phyloP scores from a whole-genome alignment of 1,284 basidiomycete genomes.

The Ceratobasidium sp. region DNA sequence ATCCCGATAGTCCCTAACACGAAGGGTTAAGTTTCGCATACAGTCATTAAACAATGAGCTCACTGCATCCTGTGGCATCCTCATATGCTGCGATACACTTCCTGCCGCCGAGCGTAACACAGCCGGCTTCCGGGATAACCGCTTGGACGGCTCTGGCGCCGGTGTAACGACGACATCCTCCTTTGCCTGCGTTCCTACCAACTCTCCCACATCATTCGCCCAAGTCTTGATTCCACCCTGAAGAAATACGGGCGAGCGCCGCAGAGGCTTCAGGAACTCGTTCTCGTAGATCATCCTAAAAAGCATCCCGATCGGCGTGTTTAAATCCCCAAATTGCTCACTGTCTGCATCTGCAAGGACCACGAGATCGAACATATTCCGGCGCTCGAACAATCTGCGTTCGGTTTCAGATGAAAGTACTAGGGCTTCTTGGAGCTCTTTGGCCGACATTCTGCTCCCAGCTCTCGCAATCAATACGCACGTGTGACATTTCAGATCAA shows the following conservation, averaged over 20 bases:
- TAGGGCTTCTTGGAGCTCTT: constrained; percentile 80
- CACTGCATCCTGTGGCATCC: constrained; percentile 39
- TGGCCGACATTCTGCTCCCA: constrained; percentile 67
- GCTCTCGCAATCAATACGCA: constrained; percentile 7
- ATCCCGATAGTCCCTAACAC: constrained; percentile 41
- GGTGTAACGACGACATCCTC: constrained; percentile 52
- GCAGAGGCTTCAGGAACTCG: constrained; percentile 77
- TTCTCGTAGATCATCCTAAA: constrained; percentile 76
- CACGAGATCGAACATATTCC: constrained; percentile 91
- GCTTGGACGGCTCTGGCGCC: constrained; percentile 48
- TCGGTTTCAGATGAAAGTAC: constrained; percentile 77
- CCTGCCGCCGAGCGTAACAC: constrained; percentile 46
- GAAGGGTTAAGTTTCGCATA: constrained; percentile 26
- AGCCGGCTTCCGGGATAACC: constrained; percentile 50
- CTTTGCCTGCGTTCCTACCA: constrained; percentile 55
- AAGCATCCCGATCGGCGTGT: constrained; percentile 69
- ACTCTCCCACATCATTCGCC: constrained; percentile 71
- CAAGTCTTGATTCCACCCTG: constrained; percentile 89
- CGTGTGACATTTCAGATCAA: constrained; percentile 44
- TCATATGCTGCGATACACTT: constrained; percentile 48
- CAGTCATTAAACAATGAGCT: constrained; percentile 3
- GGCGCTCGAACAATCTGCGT: constrained; percentile 75
- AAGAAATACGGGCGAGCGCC: constrained; percentile 83
- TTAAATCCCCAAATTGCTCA: constrained; percentile 62
- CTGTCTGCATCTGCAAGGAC: constrained; percentile 87